Percentiles rank a stretch among this genome's conserved stretches.
These are phyloP conservation scores for Penicillium psychrofluorescens DNA, from an alignment of 495 filamentous ascomycete genomes.

Conservation along the genomic window DNA sequence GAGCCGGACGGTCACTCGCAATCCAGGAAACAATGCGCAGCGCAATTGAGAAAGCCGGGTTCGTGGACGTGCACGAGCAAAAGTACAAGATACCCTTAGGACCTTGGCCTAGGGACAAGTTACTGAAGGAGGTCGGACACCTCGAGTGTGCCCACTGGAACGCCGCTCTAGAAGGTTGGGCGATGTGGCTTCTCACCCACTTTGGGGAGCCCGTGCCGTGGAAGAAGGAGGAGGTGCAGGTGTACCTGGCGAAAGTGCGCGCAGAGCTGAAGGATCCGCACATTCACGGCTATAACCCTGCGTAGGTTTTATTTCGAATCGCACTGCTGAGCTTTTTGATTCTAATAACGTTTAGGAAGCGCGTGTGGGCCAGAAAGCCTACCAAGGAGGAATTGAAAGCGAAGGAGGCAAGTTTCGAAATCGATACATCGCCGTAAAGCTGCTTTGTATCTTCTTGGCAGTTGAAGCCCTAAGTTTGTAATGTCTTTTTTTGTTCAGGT, in stretches of 20 bases:
- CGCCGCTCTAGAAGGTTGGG: slow-evolving; percentile 2
- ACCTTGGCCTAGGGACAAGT: slow-evolving; percentile 55
- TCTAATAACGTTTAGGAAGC: background rate
- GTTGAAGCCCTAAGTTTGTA: no score
- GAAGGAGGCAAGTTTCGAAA: background rate
- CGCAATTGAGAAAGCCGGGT: slow-evolving; percentile 20
- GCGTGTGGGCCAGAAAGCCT: slow-evolving; percentile 2
- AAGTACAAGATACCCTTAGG: slow-evolving; percentile 55
- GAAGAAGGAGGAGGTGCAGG: background rate
- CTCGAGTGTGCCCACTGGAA: slow-evolving; percentile 51
- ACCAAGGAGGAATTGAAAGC: background rate
- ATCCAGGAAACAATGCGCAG: slow-evolving; percentile 4
- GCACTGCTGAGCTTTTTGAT: background rate
- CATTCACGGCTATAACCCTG: background rate
- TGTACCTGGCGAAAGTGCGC: background rate
- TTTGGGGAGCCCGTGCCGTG: slow-evolving; percentile 2
- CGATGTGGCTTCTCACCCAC: slow-evolving; percentile 6
- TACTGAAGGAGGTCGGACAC: slow-evolving; percentile 55
- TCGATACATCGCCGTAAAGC: background rate
- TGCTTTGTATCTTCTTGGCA: background rate
- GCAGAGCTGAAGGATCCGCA: background rate
- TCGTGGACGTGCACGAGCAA: slow-evolving; percentile 23
- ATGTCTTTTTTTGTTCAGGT: no score
- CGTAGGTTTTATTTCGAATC: background rate
- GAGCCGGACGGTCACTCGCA: slow-evolving; percentile 1